Evolutionary conservation across 257 asterid species (phyloP).

Genomic region (Ehretia macrophylla): DNA sequence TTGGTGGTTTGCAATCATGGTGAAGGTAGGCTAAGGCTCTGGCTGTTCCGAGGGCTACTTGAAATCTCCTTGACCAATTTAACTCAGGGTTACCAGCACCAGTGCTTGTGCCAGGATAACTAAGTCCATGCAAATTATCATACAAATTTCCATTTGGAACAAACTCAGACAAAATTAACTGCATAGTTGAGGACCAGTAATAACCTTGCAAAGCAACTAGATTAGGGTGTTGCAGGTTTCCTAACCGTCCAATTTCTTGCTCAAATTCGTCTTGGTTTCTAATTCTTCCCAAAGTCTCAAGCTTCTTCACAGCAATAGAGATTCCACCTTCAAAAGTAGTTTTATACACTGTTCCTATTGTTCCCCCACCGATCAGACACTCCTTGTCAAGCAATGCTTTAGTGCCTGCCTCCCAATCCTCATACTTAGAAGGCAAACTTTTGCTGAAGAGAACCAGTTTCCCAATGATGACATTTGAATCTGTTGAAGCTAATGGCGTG

Average conservation of each 20-base stretch:
- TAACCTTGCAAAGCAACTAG: constrained; percentile 78
- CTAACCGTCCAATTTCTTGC: constrained; percentile 72
- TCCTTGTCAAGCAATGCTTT: constrained; percentile 91
- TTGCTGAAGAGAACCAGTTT: constrained; percentile 83
- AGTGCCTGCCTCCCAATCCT: constrained; percentile 95
- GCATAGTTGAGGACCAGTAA: constrained; percentile 92
- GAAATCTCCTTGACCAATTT: constrained; percentile 74
- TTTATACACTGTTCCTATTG: constrained; percentile 85
- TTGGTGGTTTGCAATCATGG: constrained; percentile 85
- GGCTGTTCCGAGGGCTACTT: constrained; percentile 75
- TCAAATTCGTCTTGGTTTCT: constrained; percentile 85
- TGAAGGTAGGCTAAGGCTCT: constrained; percentile 77
- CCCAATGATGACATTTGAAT: constrained; percentile 74
- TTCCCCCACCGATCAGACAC: constrained; percentile 73
- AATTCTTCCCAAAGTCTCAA: constrained; percentile 75
- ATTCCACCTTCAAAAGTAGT: constrained; percentile 69
- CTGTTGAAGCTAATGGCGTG: constrained; percentile 72
- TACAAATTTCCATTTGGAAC: constrained; percentile 66
- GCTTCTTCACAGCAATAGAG: constrained; percentile 85
- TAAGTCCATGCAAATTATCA: constrained; percentile 63
- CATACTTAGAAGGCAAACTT: constrained; percentile 79
- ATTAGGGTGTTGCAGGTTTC: constrained; percentile 60
- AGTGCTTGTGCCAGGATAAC: constrained; percentile 64
- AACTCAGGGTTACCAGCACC: constrained; percentile 62
- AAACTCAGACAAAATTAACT: constrained; percentile 62